phyloP scores from a whole-genome alignment of 2,329 filamentous ascomycete species.

The Ophiostoma sp. region DNA sequence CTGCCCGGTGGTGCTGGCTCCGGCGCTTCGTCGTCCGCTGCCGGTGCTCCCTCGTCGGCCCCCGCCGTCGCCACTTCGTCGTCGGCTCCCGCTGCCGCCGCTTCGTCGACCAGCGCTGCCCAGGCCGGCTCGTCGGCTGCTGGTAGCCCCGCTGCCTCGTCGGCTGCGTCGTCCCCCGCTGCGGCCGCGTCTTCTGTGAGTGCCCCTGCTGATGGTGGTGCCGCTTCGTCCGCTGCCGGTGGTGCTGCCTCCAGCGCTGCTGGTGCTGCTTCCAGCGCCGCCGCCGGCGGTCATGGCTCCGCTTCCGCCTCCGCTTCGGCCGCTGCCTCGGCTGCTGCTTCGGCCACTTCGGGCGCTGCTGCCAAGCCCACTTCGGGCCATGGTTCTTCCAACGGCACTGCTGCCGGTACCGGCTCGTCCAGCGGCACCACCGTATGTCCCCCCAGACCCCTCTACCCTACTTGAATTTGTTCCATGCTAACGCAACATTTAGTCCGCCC shows the following conservation, averaged over 20 bases:
- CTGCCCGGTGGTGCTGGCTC: neutral
- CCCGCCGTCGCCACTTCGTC: constrained; percentile 16
- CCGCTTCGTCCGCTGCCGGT: neutral
- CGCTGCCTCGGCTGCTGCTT: neutral
- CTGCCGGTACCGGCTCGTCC: constrained; percentile 10
- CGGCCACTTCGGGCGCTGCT: neutral
- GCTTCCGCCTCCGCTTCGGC: neutral
- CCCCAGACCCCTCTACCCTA: neutral
- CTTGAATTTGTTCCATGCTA: neutral
- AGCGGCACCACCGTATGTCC: neutral
- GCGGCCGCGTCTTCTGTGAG: neutral
- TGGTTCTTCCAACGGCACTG: neutral
- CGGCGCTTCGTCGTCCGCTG: neutral
- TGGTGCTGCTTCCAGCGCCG: neutral
- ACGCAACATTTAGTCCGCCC: constrained; percentile 9
- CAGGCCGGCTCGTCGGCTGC: constrained; percentile 9
- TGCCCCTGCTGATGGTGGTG: neutral
- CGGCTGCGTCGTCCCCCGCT: neutral
- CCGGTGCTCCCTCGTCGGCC: neutral
- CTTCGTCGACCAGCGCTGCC: neutral
- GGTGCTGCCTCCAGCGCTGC: neutral
- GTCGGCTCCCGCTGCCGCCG: constrained; percentile 18
- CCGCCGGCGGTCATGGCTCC: constrained; percentile 1
- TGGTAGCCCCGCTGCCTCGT: constrained; percentile 7
- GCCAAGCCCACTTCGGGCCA: neutral